Evolutionary conservation across 1,284 basidiomycete genomes (phyloP), one percentile per base, ranked within the genome.

Genomic region (Cutaneotrichosporon cutaneum): DNA sequence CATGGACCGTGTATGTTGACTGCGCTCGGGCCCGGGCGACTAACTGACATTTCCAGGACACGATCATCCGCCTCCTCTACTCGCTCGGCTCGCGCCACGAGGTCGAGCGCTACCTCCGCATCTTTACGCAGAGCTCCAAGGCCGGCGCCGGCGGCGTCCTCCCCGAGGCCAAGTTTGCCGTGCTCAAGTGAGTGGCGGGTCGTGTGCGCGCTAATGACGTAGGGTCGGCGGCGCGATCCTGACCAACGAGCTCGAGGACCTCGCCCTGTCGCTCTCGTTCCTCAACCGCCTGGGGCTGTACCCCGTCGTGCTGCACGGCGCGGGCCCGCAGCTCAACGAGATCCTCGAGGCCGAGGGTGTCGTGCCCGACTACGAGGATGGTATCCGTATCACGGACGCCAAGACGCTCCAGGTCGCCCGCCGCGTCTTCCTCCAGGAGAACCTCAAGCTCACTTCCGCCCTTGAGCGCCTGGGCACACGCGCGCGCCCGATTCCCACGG

Each of bases 11-110:
- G 76, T 78, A 51, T 68, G 76, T 73, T 0, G 14, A 18, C 44
- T 30, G 27, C 50, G 50, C 26, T 30, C 50, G 27, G 27, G 27
- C 11, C 50, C 18, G 32, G 13, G 33, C 9, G n/a, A n/a, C 32
- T 26, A 16, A 26, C 16, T 33, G 26, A 58, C 54, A 32, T 60
- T 61, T 16, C 33, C 33, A 94, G 92, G 92, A 94, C 75, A 94
- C 92, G 4, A 94, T 94, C 70, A 92, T 92, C 58, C 88, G 94
- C 56, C 83, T 97, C 22, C 85, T 97, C 48, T 96, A 96, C 82
- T 96, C 93, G 39, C 89, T 97, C 68, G 94, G 94, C 54, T 92
- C 90, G 27, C 92, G 94, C 74, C 90, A 92, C 68, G 94, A 97
- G 80, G 94, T 97, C 65, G 93, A 95, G 78, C 88, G 94, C 69